Percentiles rank a stretch among this genome's conserved stretches.
Conservation (phyloP, 768 basidiomycete genomes). For the Steccherinum ochraceum region DNA sequence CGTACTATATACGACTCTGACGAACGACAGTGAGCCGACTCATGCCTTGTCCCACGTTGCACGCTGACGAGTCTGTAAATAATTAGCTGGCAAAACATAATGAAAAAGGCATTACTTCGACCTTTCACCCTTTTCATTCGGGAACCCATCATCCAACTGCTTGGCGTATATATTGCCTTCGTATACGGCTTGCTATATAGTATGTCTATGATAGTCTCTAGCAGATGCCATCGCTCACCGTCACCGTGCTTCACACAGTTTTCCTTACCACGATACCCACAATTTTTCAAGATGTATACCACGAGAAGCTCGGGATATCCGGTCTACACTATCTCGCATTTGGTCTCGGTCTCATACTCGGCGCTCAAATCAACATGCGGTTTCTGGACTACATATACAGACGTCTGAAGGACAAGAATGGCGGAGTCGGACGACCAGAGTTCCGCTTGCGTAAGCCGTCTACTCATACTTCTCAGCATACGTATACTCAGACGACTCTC, state of each 20-base stretch:
- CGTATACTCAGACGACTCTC: neutral
- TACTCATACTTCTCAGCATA: neutral
- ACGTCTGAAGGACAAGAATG: conserved; percentile 42
- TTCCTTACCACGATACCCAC: conserved; percentile 59
- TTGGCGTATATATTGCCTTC: conserved; percentile 66
- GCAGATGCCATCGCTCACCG: neutral
- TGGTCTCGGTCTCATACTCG: conserved; percentile 55
- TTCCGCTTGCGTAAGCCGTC: conserved; percentile 39
- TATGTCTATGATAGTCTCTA: conserved; percentile 23
- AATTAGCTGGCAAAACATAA: conserved; percentile 48
- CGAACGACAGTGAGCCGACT: neutral
- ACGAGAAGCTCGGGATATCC: conserved; percentile 47
- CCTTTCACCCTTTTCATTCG: conserved; percentile 57
- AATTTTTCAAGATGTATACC: conserved; percentile 51
- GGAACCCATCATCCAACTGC: conserved; percentile 64
- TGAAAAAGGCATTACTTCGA: conserved; percentile 50
- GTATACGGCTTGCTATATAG: conserved; percentile 59
- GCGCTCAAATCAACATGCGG: conserved; percentile 47
- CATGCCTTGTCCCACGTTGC: too few relatives aligned
- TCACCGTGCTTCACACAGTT: conserved; percentile 30
- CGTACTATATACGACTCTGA: conserved; percentile 26
- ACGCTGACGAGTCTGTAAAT: neutral
- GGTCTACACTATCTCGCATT: conserved; percentile 67
- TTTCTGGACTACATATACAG: conserved; percentile 51
- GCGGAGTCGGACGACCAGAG: conserved; percentile 50